Conservation (phyloP, 1,284 basidiomycete genomes). For the Leccinum griseonigrum region DNA sequence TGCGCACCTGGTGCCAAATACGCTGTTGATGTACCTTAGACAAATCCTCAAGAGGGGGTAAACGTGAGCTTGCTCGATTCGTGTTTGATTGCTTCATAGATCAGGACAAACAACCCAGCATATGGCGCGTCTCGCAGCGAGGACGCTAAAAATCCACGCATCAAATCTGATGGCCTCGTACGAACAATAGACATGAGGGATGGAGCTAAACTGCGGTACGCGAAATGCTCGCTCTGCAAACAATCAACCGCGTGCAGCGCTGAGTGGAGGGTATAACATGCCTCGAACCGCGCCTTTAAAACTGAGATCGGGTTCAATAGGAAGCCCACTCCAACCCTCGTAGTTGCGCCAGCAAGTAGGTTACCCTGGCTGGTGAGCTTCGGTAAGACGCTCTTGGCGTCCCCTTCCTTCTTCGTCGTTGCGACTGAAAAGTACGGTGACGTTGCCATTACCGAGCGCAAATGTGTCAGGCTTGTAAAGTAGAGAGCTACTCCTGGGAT, state of each 20-base stretch:
- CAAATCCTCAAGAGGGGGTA: neutral
- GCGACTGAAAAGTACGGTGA: constrained; percentile 59
- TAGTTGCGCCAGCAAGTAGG: constrained; percentile 84
- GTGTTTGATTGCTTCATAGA: constrained; percentile 85
- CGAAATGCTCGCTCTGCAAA: constrained; percentile 74
- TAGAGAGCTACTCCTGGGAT: constrained; percentile 93
- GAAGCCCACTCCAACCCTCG: constrained; percentile 85
- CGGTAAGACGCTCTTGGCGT: constrained; percentile 62
- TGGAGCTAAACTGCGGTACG: constrained; percentile 63
- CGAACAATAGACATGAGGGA: constrained; percentile 65
- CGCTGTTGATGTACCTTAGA: constrained; percentile 20
- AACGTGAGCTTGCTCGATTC: constrained; percentile 51
- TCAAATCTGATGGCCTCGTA: constrained; percentile 78
- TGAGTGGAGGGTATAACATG: constrained; percentile 35
- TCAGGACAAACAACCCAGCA: constrained; percentile 89
- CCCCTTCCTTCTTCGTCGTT: constrained; percentile 19
- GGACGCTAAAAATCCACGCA: constrained; percentile 88
- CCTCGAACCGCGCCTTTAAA: constrained; percentile 94
- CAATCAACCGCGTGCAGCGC: neutral
- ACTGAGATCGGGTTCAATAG: constrained; percentile 92
- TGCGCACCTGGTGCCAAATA: constrained; percentile 37
- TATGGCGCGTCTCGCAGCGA: constrained; percentile 94
- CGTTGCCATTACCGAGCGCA: constrained; percentile 70
- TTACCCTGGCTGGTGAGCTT: constrained; percentile 82
- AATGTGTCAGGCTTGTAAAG: constrained; percentile 81